Base-by-base conservation (phyloP, 2,329 filamentous ascomycete species). In the Botrytis byssoidea region DNA sequence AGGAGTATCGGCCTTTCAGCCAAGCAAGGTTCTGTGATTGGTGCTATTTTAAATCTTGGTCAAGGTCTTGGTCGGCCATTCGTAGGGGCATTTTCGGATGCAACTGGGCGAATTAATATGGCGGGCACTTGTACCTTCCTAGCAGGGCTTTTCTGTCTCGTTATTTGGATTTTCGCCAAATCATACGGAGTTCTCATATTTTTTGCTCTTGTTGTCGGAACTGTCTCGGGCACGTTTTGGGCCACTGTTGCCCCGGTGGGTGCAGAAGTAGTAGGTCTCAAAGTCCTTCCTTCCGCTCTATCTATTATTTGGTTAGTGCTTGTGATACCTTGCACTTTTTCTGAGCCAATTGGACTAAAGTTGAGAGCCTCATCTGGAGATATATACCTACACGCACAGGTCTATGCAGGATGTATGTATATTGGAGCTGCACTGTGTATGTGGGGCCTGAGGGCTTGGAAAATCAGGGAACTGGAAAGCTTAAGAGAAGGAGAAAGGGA, bases 291-390 rank as follows among this genome's bases (percentile, higher is more conserved):
- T 1, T 89, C 91, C 20, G 89, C 88, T 77, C 82, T 95, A 57
- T 92, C 89, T 71, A 85, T 95, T 29, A 87, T 90, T 32, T 95
- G 93, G 93, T 79, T 95, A 40, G 85, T 90, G 9, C 85, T 95
- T 25, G 88, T 91, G 8, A 80, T 94, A 16, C 93, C 93, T 0
- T 88, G 88, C 20, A 93, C 91, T 0, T 94, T 91, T 77, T 87
- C 89, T 55, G 89, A 91, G 77, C 83, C 87, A 0, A 89, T 90
- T 74, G 88, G 84, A 0, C 81, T 90, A 18, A 83, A 88, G 75
- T 85, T 90, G 73, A 84, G 87, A 51, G 81, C 81, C 3, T 81
- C 82, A 2, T 84, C 84, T n/a, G 84, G 84, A 0, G 82, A 84
- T 42, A 84, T 81, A 25, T 91, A 90, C 77, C 83, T 88, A 0